Conservation (phyloP, 352 stramenopile species). For the Globisporangium acanthophoron region DNA sequence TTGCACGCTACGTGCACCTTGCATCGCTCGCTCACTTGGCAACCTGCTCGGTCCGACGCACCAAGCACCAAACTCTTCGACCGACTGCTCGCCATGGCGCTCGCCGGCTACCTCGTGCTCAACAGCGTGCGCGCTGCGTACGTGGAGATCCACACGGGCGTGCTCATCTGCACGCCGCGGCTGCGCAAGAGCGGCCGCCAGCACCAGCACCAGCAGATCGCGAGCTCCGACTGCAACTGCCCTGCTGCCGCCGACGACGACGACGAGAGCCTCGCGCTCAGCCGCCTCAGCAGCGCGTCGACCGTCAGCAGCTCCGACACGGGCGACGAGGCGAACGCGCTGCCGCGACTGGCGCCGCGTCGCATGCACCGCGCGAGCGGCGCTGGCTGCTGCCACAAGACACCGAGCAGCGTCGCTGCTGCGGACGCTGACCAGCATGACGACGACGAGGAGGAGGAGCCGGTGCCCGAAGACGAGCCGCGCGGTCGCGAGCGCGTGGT, state of each 20-base stretch:
- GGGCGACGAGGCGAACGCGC: conserved; percentile 7
- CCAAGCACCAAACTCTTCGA: neutral
- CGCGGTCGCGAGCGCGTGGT: conserved; percentile 30
- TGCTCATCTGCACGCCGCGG: conserved; percentile 35
- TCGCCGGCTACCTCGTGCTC: conserved; percentile 62
- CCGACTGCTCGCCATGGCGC: conserved; percentile 35
- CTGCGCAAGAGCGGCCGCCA: conserved; percentile 8
- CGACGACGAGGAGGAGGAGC: conserved; percentile 10
- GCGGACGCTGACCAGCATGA: conserved; percentile 11
- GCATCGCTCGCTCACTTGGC: neutral
- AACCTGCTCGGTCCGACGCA: neutral
- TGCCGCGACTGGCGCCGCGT: conserved; percentile 44
- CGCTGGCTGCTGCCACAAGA: conserved; percentile 15
- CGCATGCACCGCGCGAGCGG: conserved; percentile 25
- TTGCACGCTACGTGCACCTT: no score
- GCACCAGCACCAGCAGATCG: neutral
- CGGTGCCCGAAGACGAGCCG: conserved; percentile 10
- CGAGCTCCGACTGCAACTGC: neutral
- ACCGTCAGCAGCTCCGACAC: conserved; percentile 9
- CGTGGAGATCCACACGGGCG: conserved; percentile 53
- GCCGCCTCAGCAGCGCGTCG: conserved; percentile 11
- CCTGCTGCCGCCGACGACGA: neutral
- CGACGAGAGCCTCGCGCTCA: neutral
- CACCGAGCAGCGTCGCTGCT: conserved; percentile 14
- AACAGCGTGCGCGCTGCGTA: conserved; percentile 45